These are phyloP conservation scores for Phycomyces blakesleeanus DNA, from an alignment of 192 early-diverging fungal species.

Conservation along the genomic window DNA sequence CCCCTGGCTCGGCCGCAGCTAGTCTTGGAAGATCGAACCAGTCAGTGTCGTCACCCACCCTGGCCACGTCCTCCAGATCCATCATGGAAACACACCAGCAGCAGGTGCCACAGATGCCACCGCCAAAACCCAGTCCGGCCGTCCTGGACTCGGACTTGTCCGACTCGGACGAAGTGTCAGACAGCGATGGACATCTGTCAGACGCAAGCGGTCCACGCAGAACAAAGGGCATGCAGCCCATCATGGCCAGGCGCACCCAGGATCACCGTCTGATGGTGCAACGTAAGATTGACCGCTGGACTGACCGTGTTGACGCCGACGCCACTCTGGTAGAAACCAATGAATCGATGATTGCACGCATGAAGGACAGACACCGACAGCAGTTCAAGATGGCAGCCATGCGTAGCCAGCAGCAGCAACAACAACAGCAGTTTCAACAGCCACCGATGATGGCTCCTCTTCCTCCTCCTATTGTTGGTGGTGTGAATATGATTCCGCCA, in stretches of 20 bases:
- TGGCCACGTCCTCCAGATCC: background rate
- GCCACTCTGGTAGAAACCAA: background rate
- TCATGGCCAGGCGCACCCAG: constrained; percentile 22
- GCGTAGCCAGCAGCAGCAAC: constrained; percentile 11
- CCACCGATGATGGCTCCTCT: background rate
- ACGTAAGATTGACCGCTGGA: constrained; percentile 24
- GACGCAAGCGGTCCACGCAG: background rate
- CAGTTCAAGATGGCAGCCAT: constrained; percentile 22
- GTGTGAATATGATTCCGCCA: background rate
- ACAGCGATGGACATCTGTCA: background rate
- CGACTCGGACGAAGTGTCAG: constrained; percentile 21
- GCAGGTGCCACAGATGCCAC: too few species aligned
- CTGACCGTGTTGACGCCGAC: constrained; percentile 16
- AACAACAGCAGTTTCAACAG: constrained; percentile 1
- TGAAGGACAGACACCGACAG: constrained; percentile 27
- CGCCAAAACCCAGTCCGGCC: background rate
- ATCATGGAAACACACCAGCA: background rate
- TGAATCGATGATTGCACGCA: constrained; percentile 22
- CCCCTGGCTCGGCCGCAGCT: background rate
- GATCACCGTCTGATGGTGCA: constrained; percentile 12
- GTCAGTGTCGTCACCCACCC: background rate
- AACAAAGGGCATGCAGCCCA: constrained; percentile 19
- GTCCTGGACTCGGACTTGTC: constrained; percentile 30
- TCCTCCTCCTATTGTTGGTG: too few species aligned
- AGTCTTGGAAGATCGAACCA: background rate